A percentile compares a stretch with the other conserved stretches of the same genome.
phyloP scores from a whole-genome alignment of 495 filamentous ascomycete species.

The Penicillium longicatenatum region DNA sequence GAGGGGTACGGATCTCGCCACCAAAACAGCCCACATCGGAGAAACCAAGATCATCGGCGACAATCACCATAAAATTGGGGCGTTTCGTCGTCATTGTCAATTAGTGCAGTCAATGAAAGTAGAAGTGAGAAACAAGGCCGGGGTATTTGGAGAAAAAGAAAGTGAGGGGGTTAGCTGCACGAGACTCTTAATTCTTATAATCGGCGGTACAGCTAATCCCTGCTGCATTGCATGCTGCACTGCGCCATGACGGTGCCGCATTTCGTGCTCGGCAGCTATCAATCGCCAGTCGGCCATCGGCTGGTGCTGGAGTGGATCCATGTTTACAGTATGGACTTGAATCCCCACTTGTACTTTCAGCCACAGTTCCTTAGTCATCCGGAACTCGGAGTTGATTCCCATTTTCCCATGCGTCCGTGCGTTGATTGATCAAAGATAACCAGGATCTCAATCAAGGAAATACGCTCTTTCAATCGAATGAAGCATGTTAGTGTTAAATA shows the following conservation, averaged over 20 bases:
- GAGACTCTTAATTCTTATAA: slow-evolving; percentile 9
- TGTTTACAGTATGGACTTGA: background rate
- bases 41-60: slow-evolving; percentile 66
- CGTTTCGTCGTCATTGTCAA: slow-evolving; percentile 37
- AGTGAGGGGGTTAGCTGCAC: background rate
- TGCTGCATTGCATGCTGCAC: background rate
- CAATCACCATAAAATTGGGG: slow-evolving; percentile 64
- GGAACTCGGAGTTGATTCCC: background rate
- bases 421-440: background rate
- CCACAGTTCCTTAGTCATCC: background rate
- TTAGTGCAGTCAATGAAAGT: background rate
- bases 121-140: background rate
- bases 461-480: no score
- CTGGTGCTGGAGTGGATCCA: slow-evolving; percentile 5
- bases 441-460: background rate
- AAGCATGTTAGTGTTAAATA: background rate
- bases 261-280: slow-evolving; percentile 24
- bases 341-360: background rate
- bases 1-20: slow-evolving; percentile 63
- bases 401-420: background rate
- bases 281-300: slow-evolving; percentile 38
- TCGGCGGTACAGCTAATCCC: background rate
- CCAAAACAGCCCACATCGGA: slow-evolving; percentile 63
- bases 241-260: slow-evolving; percentile 9
- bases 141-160: background rate